Evolutionary conservation across 352 stramenopile genomes (phyloP).

Genomic region (Albugo candida): DNA sequence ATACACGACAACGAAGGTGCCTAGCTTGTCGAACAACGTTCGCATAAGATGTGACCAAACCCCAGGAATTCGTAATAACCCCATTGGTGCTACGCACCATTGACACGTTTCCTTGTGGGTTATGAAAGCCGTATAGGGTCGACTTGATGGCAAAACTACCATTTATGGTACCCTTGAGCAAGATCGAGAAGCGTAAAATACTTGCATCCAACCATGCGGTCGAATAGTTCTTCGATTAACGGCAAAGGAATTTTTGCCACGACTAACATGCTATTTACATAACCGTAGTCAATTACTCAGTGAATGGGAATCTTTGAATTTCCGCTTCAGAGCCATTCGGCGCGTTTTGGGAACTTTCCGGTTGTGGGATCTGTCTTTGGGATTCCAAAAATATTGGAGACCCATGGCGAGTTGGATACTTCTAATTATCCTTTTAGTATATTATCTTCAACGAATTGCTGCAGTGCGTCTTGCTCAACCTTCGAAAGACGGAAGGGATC

Average conservation of each 20-base stretch:
- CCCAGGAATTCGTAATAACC: conserved; percentile 5
- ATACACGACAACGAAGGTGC: conserved; percentile 2
- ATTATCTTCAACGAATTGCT: not conserved
- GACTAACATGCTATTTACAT: conserved; percentile 3
- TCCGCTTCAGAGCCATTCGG: conserved; percentile 1
- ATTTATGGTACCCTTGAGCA: conserved; percentile 7
- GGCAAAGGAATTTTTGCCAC: conserved; percentile 5
- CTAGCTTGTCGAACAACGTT: conserved; percentile 1
- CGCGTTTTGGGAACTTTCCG: conserved; percentile 3
- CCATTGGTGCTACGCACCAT: conserved; percentile 15
- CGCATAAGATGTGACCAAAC: conserved; percentile 5
- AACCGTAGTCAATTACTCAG: conserved; percentile 2
- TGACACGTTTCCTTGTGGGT: not conserved
- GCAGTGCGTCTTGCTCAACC: not conserved
- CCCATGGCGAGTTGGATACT: conserved; percentile 7
- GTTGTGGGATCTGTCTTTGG: conserved; percentile 3
- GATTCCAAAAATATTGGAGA: conserved; percentile 5
- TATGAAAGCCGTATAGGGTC: conserved; percentile 3
- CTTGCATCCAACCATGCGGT: conserved; percentile 1
- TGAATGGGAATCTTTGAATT: conserved; percentile 1
- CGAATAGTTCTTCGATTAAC: conserved; percentile 6
- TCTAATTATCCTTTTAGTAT: conserved; percentile 6
- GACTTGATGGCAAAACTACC: not conserved
- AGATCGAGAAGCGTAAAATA: conserved; percentile 6
- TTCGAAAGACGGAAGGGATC: conserved; percentile 3